Conservation (phyloP, 1,139 yeast species). For the Insectozyma bohioensis region DNA sequence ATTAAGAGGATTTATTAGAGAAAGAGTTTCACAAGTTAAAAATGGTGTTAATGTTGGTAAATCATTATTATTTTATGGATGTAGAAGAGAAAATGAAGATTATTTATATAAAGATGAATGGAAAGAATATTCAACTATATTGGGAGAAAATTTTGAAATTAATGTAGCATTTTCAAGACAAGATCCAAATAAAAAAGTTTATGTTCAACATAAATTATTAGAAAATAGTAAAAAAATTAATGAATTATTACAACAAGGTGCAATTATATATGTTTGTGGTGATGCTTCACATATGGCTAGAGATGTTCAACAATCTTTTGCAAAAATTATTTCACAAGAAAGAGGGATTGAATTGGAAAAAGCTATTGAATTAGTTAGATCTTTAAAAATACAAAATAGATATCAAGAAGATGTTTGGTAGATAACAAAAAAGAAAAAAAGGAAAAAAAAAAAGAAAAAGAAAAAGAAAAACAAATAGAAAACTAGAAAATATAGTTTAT, state of each 20-base stretch:
- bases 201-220: conserved; percentile 78
- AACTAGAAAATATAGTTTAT: too few relatives aligned
- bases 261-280: conserved; percentile 93
- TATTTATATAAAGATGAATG: conserved; percentile 85
- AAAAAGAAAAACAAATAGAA: too few relatives aligned
- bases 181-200: conserved; percentile 60
- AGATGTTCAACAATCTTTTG: conserved; percentile 80
- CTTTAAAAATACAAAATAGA: conserved; percentile 79
- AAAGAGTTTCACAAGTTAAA: conserved; percentile 52
- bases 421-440: too few relatives aligned
- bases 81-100: conserved; percentile 74
- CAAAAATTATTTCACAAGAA: conserved; percentile 60
- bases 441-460: too few relatives aligned
- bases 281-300: conserved; percentile 97
- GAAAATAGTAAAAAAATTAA: conserved; percentile 60
- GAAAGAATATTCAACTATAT: conserved; percentile 62
- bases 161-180: conserved; percentile 88
- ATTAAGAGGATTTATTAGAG: conserved; percentile 89
- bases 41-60: conserved; percentile 65
- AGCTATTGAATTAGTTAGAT: conserved; percentile 77
- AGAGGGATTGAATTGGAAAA: conserved; percentile 58
- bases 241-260: conserved; percentile 68
- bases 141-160: conserved; percentile 70
- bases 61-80: conserved; percentile 79
- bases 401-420: conserved; percentile 99